phyloP scores from a whole-genome alignment of 805 yeast genomes.

The Maudiozyma barnettii region DNA sequence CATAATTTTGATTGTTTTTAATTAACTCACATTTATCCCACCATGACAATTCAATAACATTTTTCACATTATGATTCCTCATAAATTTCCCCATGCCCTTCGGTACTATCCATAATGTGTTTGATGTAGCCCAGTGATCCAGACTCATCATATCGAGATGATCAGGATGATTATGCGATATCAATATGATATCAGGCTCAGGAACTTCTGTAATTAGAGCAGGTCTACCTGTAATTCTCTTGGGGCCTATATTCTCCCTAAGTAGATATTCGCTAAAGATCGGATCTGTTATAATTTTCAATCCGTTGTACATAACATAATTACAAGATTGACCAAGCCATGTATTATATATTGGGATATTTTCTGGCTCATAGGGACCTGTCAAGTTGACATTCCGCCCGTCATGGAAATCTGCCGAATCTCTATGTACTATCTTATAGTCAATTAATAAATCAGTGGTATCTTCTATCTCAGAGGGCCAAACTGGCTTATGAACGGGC shows the following conservation, averaged over 20 bases:
- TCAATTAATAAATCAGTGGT: not conserved
- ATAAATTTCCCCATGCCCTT: constrained; percentile 58
- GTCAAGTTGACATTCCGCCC: not conserved
- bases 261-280: constrained; percentile 60
- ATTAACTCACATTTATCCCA: constrained; percentile 60
- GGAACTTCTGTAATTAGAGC: constrained; percentile 55
- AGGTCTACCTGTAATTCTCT: constrained; percentile 73
- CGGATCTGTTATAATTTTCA: constrained; percentile 83
- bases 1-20: constrained; percentile 44
- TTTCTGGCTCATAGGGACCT: not conserved
- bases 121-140: constrained; percentile 22
- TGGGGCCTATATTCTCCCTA: constrained; percentile 63
- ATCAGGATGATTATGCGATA: constrained; percentile 93
- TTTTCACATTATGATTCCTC: constrained; percentile 47
- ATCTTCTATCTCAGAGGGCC: constrained; percentile 38
- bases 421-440: constrained; percentile 1
- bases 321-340: constrained; percentile 95
- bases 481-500: constrained; percentile 53
- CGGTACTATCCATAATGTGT: constrained; percentile 78
- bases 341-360: constrained; percentile 36
- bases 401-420: not conserved
- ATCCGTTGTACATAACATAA: constrained; percentile 55
- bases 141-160: constrained; percentile 68
- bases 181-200: constrained; percentile 60
- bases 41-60: constrained; percentile 79